Evolutionary conservation across 108 stramenopile genomes (phyloP).

Genomic region (Cylindrotheca fusiformis): DNA sequence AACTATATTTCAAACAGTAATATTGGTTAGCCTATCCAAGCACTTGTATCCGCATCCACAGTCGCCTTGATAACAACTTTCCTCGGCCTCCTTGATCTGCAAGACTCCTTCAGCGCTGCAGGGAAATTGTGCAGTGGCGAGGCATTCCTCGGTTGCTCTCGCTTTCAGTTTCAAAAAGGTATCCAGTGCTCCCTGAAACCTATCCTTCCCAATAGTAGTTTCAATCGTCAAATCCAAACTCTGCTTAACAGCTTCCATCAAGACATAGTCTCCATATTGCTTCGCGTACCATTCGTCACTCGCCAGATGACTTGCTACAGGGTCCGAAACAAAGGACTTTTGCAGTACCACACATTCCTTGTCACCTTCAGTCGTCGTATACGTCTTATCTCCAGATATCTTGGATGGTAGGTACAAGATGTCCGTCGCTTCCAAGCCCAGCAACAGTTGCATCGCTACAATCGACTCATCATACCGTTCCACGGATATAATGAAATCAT

Average conservation of each 20-base stretch:
- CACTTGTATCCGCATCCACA: conserved; percentile 14
- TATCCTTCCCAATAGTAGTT: conserved; percentile 8
- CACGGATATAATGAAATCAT: conserved; percentile 38
- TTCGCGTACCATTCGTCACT: conserved; percentile 16
- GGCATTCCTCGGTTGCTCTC: conserved; percentile 2
- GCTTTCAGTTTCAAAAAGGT: conserved; percentile 6
- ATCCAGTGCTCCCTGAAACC: conserved; percentile 15
- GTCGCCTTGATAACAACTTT: conserved; percentile 14
- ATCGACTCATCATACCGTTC: conserved; percentile 50
- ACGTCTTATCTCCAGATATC: background rate
- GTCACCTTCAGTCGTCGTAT: conserved; percentile 6
- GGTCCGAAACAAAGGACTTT: conserved; percentile 6
- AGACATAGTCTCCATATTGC: conserved; percentile 33
- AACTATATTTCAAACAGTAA: too few species aligned
- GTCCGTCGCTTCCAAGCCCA: conserved; percentile 24
- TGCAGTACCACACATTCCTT: background rate
- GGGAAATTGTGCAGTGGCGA: conserved; percentile 1
- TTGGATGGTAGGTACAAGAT: conserved; percentile 16
- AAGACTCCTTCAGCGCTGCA: conserved; percentile 17
- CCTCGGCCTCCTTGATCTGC: conserved; percentile 1
- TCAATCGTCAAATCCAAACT: conserved; percentile 42
- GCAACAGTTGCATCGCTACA: conserved; percentile 32
- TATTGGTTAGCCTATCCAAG: conserved; percentile 7
- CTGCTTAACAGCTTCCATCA: conserved; percentile 23
- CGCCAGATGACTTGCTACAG: conserved; percentile 8